Percentiles rank a stretch among this genome's conserved stretches.
Evolutionary conservation across 306 rosid species (phyloP).

Genomic region (Arachis stenosperma): DNA sequence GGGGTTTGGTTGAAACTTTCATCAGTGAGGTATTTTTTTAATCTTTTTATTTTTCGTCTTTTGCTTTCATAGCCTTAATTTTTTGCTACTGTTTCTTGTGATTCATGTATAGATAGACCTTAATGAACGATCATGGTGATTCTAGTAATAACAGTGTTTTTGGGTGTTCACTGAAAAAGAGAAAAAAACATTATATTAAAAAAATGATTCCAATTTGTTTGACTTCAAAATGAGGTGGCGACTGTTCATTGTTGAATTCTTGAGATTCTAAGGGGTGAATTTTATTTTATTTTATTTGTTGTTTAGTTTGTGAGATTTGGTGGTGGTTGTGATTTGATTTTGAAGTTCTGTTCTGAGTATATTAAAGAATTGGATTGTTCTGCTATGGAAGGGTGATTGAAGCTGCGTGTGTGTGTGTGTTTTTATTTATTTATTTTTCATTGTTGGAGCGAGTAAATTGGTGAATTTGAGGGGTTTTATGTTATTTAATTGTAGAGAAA

Average conservation of each 20-base stretch:
- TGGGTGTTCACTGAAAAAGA: slow-evolving; percentile 4
- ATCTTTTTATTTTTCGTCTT: slow-evolving; percentile 36
- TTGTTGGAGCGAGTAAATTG: neutral
- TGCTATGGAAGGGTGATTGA: neutral
- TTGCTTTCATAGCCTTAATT: slow-evolving; percentile 32
- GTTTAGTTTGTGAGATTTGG: slow-evolving; percentile 10
- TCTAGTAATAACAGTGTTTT: neutral
- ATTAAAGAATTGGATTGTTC: neutral
- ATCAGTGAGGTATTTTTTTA: too few relatives aligned
- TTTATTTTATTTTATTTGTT: neutral
- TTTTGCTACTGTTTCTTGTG: slow-evolving; percentile 16
- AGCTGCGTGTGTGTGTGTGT: neutral
- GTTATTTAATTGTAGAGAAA: neutral
- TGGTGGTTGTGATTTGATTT: slow-evolving; percentile 1
- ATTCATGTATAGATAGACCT: neutral
- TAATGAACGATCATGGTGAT: neutral
- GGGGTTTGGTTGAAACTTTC: slow-evolving; percentile 10
- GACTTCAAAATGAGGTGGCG: slow-evolving; percentile 19
- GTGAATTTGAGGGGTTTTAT: slow-evolving; percentile 21
- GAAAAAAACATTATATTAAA: too few relatives aligned
- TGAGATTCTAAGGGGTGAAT: slow-evolving; percentile 1
- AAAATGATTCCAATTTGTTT: slow-evolving; percentile 25
- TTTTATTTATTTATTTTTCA: neutral
- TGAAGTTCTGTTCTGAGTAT: neutral
- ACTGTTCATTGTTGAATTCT: neutral